These are phyloP conservation scores for Hapsidospora chrysogenum DNA, from an alignment of 495 filamentous ascomycete species.

Conservation along the genomic window DNA sequence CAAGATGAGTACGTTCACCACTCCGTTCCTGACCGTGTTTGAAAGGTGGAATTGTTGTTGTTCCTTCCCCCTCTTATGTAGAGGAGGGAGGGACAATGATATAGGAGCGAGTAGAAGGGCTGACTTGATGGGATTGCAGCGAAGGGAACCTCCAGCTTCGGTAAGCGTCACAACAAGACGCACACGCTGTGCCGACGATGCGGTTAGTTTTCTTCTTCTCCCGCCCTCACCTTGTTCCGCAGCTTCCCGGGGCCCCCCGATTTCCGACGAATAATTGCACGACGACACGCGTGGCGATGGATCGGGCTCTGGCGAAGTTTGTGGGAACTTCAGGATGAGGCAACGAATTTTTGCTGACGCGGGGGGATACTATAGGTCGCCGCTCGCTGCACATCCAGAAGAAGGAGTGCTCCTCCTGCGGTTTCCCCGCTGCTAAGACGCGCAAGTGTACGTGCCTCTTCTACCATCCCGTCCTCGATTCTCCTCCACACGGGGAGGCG, in stretches of 20 bases:
- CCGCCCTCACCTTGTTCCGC: no score
- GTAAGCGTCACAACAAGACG: conserved; percentile 98
- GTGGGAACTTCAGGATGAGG: neutral
- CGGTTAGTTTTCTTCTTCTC: conserved; percentile 63
- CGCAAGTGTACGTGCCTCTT: conserved; percentile 77
- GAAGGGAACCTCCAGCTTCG: conserved; percentile 95
- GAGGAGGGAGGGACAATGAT: neutral
- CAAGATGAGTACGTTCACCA: conserved; percentile 24
- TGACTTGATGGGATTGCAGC: conserved; percentile 15
- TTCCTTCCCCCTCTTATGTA: no score
- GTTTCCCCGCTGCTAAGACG: conserved; percentile 91
- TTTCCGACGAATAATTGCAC: no score
- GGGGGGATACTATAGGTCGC: conserved; percentile 38
- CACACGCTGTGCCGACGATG: conserved; percentile 99
- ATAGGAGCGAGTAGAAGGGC: neutral
- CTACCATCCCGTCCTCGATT: neutral
- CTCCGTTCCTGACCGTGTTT: no score
- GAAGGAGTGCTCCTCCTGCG: conserved; percentile 92
- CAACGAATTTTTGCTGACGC: conserved; percentile 1
- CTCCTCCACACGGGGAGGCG: no score
- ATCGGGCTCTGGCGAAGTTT: neutral
- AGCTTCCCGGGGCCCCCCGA: no score
- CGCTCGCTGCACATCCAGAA: conserved; percentile 99
- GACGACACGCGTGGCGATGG: no score
- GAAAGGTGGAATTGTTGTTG: no score